Evolutionary conservation across 768 basidiomycete genomes (phyloP), one percentile per base, ranked within the genome.

Genomic region (Russula dissimulans): DNA sequence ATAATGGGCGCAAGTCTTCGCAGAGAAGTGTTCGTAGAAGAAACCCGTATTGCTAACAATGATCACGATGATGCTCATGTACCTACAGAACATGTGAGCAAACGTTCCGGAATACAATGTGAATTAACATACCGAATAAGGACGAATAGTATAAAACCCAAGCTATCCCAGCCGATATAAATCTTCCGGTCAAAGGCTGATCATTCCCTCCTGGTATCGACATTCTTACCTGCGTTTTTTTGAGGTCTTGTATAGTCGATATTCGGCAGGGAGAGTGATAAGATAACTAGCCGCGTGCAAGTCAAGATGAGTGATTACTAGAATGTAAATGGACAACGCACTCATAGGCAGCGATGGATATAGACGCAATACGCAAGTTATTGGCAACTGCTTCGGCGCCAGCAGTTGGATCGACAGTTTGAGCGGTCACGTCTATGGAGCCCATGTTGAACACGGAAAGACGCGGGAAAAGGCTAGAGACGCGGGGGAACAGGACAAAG

Each of bases 1-100:
- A 68, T 79, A 87, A 5, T 67, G 70, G 2, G 60, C 48, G 70
- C 86, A 88, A 34, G 73, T 67, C 15, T 68, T 67, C 10, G 60
- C 17, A 3, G 80, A 79, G 67, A 86, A 87, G 17, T 70, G 51
- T 17, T 68, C 66, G 60, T 76, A 75, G 67, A 87, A 86, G 67
- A 81, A 85, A 12, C 83, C 84, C 60, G 80, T 76, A 68, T 79
- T 84, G 63, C 79, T 81, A 51, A 83, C 55, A 7, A 74, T 71
- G 61, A 86, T 73, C 46, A 75, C 74, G 4, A 74, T 15, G 29
- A 83, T 72, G 67, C 81, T 84, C 44, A 70, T 68, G 54, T 73
- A 70, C 34, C 81, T 81, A 61, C 18, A 54, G 22, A 29, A 22
- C 12, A 29, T 15, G 49, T 54, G 32, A 36, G 43, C 29, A 52